Conservation (phyloP, 179 eudicot species). For the Beta macrorhiza region DNA sequence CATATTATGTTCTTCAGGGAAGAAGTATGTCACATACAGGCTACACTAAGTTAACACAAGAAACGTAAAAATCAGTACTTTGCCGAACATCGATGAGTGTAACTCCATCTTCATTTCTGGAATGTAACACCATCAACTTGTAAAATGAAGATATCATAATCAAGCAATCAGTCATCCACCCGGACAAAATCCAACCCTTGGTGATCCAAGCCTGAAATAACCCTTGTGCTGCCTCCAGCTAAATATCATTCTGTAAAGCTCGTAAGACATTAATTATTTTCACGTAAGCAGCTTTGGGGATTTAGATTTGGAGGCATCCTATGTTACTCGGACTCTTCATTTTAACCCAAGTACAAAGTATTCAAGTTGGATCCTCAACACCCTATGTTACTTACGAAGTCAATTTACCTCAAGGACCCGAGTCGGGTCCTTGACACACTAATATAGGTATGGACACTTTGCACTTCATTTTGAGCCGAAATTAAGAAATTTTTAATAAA, state of each 20-base stretch:
- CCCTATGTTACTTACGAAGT: too few relatives aligned
- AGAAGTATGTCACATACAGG: slow-evolving; percentile 1
- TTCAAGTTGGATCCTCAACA: too few relatives aligned
- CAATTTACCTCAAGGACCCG: too few relatives aligned
- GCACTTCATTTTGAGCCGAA: too few relatives aligned
- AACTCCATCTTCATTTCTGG: slow-evolving; percentile 7
- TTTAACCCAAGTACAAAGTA: too few relatives aligned
- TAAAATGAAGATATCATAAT: neutral
- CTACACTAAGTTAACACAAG: neutral
- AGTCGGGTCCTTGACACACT: too few relatives aligned
- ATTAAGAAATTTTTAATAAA: too few relatives aligned
- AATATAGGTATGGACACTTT: too few relatives aligned
- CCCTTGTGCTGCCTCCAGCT: slow-evolving; percentile 4
- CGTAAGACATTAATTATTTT: neutral
- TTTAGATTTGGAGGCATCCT: slow-evolving; percentile 7
- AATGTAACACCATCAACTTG: slow-evolving; percentile 10
- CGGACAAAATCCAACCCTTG: neutral
- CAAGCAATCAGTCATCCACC: neutral
- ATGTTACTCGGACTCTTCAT: too few relatives aligned
- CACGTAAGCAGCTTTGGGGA: slow-evolving; percentile 25
- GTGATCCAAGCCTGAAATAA: neutral
- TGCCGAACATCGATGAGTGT: neutral
- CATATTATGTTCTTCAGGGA: slow-evolving; percentile 5
- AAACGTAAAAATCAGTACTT: slow-evolving; percentile 13
- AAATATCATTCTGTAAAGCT: slow-evolving; percentile 26